Conservation (phyloP, 2,329 filamentous ascomycete genomes). For the Triangularia setosa region DNA sequence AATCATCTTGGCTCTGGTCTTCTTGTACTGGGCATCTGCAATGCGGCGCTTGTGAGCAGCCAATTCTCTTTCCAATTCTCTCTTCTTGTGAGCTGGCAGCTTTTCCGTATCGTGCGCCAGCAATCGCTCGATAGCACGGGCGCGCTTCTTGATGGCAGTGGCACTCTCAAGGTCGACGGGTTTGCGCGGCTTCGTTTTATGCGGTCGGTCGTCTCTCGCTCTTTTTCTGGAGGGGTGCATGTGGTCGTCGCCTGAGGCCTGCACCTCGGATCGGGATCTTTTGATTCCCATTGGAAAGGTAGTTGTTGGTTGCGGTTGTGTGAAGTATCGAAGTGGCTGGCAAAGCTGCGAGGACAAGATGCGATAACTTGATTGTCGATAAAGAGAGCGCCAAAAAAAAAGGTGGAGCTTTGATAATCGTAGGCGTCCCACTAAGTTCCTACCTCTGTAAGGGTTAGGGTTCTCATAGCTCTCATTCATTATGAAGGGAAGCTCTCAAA, state of each 20-base stretch:
- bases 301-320: background rate
- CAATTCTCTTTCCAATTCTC: constrained; percentile 70
- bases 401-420: background rate
- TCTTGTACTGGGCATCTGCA: constrained; percentile 54
- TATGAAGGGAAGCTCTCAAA: background rate
- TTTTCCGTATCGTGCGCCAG: constrained; percentile 54
- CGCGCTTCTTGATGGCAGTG: constrained; percentile 66
- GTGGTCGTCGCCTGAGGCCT: constrained; percentile 16
- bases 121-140: constrained; percentile 64
- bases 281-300: constrained; percentile 29
- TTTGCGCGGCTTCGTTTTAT: constrained; percentile 32
- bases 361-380: background rate
- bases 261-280: constrained; percentile 28
- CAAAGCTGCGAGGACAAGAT: background rate
- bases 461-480: background rate
- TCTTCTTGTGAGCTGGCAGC: constrained; percentile 63
- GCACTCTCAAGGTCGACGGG: constrained; percentile 43
- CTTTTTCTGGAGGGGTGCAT: constrained; percentile 28
- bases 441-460: constrained; percentile 20
- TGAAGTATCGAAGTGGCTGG: background rate
- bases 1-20: constrained; percentile 66
- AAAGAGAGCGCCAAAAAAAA: constrained; percentile 4
- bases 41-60: constrained; percentile 63
- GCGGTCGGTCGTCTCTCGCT: constrained; percentile 29
- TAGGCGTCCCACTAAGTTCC: background rate